Evolutionary conservation across 345 rosid genomes (phyloP), one percentile per base, ranked within the genome.

Genomic region (Citrus hindsii): DNA sequence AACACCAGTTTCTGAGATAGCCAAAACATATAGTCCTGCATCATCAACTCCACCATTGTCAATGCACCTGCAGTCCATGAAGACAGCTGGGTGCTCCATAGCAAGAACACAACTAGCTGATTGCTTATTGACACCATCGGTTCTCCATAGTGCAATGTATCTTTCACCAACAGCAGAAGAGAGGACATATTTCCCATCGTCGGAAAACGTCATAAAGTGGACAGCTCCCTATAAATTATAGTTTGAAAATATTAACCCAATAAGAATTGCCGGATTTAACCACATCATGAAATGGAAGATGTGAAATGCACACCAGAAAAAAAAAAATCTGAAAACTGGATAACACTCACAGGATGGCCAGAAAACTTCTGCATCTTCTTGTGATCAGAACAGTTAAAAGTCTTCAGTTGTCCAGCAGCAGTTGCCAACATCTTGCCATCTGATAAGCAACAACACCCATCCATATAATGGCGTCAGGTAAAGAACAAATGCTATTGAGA

Each of bases 101-200:
- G 99, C 90, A 82, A 96, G 96, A 75, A 91, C 91, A 86, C 98
- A 96, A 84, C 91, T 89, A 77, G 95, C 97, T 28, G 98, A 92
- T 83, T 89, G 90, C 77, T 84, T 92, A 85, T 90, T 91, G 53
- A 85, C 85, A 73, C 97, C 91, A 79, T 83, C 93, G 40, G 87
- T 83, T 83, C 81, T 90, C 98, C 99, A 96, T 3, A 96, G 33
- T 63, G 93, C 94, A 74, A 95, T 69, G 77, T 93, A 91, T 86
- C 95, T 89, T 87, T 93, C 98, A 38, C 90, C 93, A 67, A 83
- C 83, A 51, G 97, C 97, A 71, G 95, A 94, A 35, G 99, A 96
- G 56, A 96, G 89, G 71, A 92, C 73, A 67, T 84, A 92, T 66
- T 88, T 91, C 21, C 98, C 98, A 87, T 94, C 92, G 74, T 92